A percentile compares a stretch with the other conserved stretches of the same genome.
Evolutionary conservation across 106 monocot species (phyloP).

Genomic region (Dioscorea zingiberensis): DNA sequence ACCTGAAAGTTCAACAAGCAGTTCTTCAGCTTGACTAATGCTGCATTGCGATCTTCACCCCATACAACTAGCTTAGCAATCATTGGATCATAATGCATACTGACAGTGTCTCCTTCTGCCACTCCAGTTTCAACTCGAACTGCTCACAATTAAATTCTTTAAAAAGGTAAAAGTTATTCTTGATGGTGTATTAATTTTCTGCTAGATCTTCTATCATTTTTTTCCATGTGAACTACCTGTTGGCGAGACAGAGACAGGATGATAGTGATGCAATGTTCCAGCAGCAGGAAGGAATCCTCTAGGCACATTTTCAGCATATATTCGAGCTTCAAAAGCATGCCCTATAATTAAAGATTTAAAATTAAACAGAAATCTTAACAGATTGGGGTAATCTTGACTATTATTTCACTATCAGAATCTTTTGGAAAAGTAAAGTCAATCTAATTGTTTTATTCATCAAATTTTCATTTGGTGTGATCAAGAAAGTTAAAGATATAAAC

Average conservation of each 20-base stretch:
- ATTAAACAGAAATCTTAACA: too few species aligned
- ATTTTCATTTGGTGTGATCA: too few species aligned
- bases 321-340: slow-evolving; percentile 96
- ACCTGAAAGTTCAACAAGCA: slow-evolving; percentile 92
- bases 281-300: slow-evolving; percentile 97
- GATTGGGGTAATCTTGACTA: too few species aligned
- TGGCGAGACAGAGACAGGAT: slow-evolving; percentile 51
- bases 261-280: slow-evolving; percentile 81
- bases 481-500: too few species aligned
- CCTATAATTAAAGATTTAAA: slow-evolving; percentile 28
- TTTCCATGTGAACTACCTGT: slow-evolving; percentile 35
- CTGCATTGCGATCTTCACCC: slow-evolving; percentile 84
- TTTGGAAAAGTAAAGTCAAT: too few species aligned
- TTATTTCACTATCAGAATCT: too few species aligned
- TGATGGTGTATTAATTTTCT: neutral
- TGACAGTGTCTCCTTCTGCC: slow-evolving; percentile 77
- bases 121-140: slow-evolving; percentile 98
- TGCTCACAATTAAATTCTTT: slow-evolving; percentile 19
- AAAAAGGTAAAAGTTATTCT: slow-evolving; percentile 5
- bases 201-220: too few species aligned
- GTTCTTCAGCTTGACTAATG: slow-evolving; percentile 75
- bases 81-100: slow-evolving; percentile 99
- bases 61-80: slow-evolving; percentile 99
- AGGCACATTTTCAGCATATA: slow-evolving; percentile 97
- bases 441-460: too few species aligned